Evolutionary conservation across 768 basidiomycete genomes (phyloP), one percentile per base, ranked within the genome.

Genomic region (Termitomyces sp.): DNA sequence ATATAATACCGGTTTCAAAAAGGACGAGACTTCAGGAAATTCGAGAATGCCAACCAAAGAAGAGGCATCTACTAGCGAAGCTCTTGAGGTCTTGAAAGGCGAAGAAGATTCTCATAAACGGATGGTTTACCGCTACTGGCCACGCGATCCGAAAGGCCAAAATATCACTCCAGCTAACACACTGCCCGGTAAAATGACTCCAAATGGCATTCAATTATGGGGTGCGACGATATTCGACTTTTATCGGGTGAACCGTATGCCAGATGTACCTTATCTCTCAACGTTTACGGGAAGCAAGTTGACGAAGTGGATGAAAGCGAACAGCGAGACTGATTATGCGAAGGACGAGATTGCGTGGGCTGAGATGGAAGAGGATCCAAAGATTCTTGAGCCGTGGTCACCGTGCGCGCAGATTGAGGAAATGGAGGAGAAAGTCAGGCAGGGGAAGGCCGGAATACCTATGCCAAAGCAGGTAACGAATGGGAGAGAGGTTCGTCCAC

Each of bases 141-240:
- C 30, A 30, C 59, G 65, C 26, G 50, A 47, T 9, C 58, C 60
- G 1, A 57, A 60, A 2, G 65, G 63, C 4, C 42, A 59, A 14
- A 3, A 22, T 32, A 62, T 63, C 22, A 61, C 42, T 3, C 63
- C 60, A 13, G 40, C 57, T 5, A 57, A 56, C 24, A 43, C 51
- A 20, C 18, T 60, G 13, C 44, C 42, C 0, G 77, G 74, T 9
- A 77, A 77, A 59, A 53, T 49, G 47, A 60, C 72, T 7, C 61
- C 70, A 0, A 75, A 75, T 54, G 64, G 65, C 0, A 28, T 69
- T 8, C 64, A 69, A 44, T 61, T 72, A 14, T 81, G 79, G 79
- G 78, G 79, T 45, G 72, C 72, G 12, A 75, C 75, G 0, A 59
- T 79, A 1, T 67, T 70, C 30, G 76, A 80, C 54, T 79, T 81